Conservation (phyloP, 2,329 filamentous ascomycete species). For the Neofusicoccum umdonicola region DNA sequence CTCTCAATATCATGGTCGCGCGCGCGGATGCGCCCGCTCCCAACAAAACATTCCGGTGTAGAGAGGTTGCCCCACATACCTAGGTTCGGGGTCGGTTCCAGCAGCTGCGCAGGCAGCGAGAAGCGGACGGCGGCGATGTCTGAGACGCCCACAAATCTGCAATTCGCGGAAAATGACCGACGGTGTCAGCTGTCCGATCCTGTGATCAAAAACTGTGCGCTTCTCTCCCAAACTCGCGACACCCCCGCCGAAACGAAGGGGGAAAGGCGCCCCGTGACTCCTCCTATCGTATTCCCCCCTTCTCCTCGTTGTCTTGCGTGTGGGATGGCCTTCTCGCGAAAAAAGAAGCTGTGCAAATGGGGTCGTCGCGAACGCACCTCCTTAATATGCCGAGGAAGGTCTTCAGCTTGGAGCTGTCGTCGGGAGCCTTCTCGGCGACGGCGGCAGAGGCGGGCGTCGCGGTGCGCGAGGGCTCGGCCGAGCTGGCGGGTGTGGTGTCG, state of each 20-base stretch:
- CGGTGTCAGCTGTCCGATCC: too few species aligned
- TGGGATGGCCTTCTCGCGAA: not conserved
- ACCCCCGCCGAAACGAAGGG: not conserved
- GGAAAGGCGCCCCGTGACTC: not conserved
- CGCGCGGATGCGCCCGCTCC: not conserved
- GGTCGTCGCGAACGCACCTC: slow-evolving; percentile 59
- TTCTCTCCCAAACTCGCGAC: not conserved
- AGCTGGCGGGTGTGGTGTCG: slow-evolving; percentile 28
- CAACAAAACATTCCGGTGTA: not conserved
- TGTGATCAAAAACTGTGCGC: too few species aligned
- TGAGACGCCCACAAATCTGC: slow-evolving; percentile 89
- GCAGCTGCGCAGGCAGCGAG: slow-evolving; percentile 88
- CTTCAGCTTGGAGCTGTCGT: slow-evolving; percentile 83
- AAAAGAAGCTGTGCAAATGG: too few species aligned
- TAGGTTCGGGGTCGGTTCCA: slow-evolving; percentile 94
- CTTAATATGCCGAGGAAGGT: slow-evolving; percentile 85
- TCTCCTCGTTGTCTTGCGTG: not conserved
- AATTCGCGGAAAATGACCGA: slow-evolving; percentile 3
- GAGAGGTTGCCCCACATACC: slow-evolving; percentile 43
- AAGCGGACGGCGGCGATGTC: slow-evolving; percentile 96
- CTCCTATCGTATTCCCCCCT: not conserved
- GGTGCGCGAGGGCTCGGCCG: slow-evolving; percentile 35
- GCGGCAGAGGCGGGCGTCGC: slow-evolving; percentile 33
- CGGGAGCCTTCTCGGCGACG: slow-evolving; percentile 56
- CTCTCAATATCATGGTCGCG: not conserved